Conservation (phyloP, 2,329 filamentous ascomycete genomes). For the Hypoxylon sp. region DNA sequence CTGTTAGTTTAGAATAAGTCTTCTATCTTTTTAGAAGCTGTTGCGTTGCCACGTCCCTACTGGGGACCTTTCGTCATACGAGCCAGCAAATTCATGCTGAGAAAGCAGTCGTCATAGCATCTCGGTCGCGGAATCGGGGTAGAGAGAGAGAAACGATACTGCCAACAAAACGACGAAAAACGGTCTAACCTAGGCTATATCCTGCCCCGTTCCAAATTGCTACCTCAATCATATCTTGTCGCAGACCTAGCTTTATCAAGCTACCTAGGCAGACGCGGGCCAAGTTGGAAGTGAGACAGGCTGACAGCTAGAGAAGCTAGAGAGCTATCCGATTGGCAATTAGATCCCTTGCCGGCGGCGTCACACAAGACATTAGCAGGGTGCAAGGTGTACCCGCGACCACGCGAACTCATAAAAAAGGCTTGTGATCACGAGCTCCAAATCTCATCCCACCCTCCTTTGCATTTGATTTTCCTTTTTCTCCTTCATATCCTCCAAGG, state of each 20-base stretch:
- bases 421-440: constrained; percentile 39
- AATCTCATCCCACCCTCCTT: constrained; percentile 28
- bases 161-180: not conserved
- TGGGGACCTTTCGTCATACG: constrained; percentile 24
- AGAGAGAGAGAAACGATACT: not conserved
- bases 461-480: constrained; percentile 3
- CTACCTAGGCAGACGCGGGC: constrained; percentile 24
- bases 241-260: not conserved
- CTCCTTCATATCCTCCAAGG: not conserved
- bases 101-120: constrained; percentile 19
- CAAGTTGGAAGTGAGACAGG: constrained; percentile 23
- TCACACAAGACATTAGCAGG: constrained; percentile 30
- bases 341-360: constrained; percentile 14
- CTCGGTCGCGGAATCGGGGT: not conserved
- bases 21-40: constrained; percentile 20
- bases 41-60: constrained; percentile 37
- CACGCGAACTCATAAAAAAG: constrained; percentile 37
- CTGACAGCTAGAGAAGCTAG: constrained; percentile 11
- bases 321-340: constrained; percentile 24
- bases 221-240: not conserved
- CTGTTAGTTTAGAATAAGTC: constrained; percentile 18
- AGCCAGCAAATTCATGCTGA: constrained; percentile 18
- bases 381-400: constrained; percentile 22
- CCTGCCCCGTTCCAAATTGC: not conserved
- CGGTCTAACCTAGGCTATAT: not conserved